Percentiles rank a stretch among this genome's conserved stretches.
Conservation (phyloP, 2,329 filamentous ascomycete genomes). For the Dichotomopilus funicola region DNA sequence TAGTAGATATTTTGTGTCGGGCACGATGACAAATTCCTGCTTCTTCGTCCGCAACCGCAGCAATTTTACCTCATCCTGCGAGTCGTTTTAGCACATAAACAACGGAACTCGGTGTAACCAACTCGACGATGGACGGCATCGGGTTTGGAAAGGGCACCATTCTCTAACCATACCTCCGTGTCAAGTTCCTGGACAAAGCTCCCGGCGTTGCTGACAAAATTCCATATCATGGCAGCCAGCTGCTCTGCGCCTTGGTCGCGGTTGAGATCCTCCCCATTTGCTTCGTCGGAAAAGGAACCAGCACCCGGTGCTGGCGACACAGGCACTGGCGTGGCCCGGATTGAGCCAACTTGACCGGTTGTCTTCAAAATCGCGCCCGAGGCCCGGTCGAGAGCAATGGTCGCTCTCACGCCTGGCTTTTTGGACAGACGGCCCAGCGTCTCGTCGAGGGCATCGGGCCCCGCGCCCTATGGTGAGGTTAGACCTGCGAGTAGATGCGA, state of each 20-base stretch:
- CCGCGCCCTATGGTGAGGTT: constrained; percentile 20
- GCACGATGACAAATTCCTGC: constrained; percentile 77
- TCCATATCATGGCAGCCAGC: constrained; percentile 69
- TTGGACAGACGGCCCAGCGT: constrained; percentile 63
- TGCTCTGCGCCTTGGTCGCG: constrained; percentile 60
- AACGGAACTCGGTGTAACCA: not conserved
- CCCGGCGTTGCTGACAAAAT: constrained; percentile 63
- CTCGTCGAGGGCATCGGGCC: constrained; percentile 57
- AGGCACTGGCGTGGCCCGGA: constrained; percentile 38
- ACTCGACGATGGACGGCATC: too few relatives aligned
- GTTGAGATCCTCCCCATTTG: constrained; percentile 34
- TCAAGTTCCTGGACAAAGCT: constrained; percentile 67
- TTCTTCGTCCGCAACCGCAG: constrained; percentile 74
- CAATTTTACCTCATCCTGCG: constrained; percentile 67
- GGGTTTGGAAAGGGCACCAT: too few relatives aligned
- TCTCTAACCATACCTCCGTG: constrained; percentile 47
- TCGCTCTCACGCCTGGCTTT: constrained; percentile 73
- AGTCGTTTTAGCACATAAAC: constrained; percentile 9
- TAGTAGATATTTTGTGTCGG: constrained; percentile 71
- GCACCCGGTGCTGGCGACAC: constrained; percentile 23
- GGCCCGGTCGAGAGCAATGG: constrained; percentile 65
- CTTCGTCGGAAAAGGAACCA: constrained; percentile 42
- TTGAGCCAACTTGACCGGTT: constrained; percentile 59
- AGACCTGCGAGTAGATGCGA: not conserved
- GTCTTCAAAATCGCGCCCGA: constrained; percentile 70